A percentile compares a stretch with the other conserved stretches of the same genome.
These are phyloP conservation scores for Euryodendron excelsum DNA, from an alignment of 148 eudicot species.

Conservation along the genomic window DNA sequence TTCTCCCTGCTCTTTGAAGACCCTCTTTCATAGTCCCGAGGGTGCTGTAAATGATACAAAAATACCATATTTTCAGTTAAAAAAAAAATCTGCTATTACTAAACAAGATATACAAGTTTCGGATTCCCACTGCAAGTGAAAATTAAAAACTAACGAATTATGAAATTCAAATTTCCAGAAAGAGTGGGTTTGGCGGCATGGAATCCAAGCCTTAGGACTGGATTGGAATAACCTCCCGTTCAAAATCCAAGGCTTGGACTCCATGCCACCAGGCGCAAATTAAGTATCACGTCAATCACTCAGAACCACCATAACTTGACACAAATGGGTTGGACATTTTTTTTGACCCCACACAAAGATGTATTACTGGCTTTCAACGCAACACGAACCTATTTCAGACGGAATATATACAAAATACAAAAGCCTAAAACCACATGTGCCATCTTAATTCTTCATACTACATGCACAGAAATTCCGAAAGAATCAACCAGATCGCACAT, in stretches of 20 bases:
- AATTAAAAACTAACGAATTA: not conserved
- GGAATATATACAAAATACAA: not conserved
- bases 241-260: not conserved
- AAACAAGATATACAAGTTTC: not conserved
- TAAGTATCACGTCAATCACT: not conserved
- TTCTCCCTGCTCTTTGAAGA: conserved; percentile 60
- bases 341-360: not conserved
- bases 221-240: not conserved
- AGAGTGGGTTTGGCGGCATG: too few species aligned
- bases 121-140: not conserved
- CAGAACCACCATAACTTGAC: not conserved
- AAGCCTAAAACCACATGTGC: not conserved
- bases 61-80: not conserved
- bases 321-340: not conserved
- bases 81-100: not conserved
- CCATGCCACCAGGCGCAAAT: not conserved
- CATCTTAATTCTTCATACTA: not conserved
- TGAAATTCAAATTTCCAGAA: not conserved
- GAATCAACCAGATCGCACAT: not conserved
- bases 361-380: not conserved
- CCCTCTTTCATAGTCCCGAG: conserved; percentile 51
- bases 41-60: conserved; percentile 41
- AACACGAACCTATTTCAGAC: not conserved
- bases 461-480: not conserved
- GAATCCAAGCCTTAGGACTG: not conserved